Evolutionary conservation across 169 alveolate species (phyloP), one percentile per base, ranked within the genome.

Genomic region (Babesia bigemina): DNA sequence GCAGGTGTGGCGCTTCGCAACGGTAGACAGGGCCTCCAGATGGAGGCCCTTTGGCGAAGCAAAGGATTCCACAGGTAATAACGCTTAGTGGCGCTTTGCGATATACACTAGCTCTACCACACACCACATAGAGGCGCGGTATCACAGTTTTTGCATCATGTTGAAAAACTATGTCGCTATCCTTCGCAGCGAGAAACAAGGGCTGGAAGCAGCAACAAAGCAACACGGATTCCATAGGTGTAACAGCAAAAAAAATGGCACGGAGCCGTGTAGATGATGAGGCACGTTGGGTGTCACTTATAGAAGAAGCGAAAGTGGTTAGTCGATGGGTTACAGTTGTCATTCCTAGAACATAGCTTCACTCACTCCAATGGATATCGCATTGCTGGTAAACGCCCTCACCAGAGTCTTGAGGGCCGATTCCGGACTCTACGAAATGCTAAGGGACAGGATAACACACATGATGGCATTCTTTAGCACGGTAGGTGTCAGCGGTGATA

Each of bases 291-390:
- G 50, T n/a, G 39, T 62, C 58, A 10, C 9, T 71, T 2, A 71
- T 71, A 57, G 62, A 55, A 17, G 62, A 59, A 3, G 72, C 63
- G 22, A 58, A 28, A 24, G 61, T 12, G 62, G 81, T 71, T 17
- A 63, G 70, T 45, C 4, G 11, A 19, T 2, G 0, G 33, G 8
- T 56, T 17, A 3, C 28, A 4, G 2, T 3, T 26, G 7, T 62
- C 42, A 14, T 16, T 36, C 12, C 29, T 53, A 84, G 90, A 44
- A 26, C 21, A 12, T 48, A 26, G 52, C 70, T 49, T 29, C 63
- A 19, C 48, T 85, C 29, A 70, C 86, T 70, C 85, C 89, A 12
- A 21, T 42, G 10, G 91, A 85, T 11, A 72, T 85, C 48, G 85
- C 91, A 22, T 52, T 85, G 39, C 59, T 78, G 10, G 70, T 85